Evolutionary conservation across 73 alveolate species (phyloP).

Genomic region (Uronychia binucleata): DNA sequence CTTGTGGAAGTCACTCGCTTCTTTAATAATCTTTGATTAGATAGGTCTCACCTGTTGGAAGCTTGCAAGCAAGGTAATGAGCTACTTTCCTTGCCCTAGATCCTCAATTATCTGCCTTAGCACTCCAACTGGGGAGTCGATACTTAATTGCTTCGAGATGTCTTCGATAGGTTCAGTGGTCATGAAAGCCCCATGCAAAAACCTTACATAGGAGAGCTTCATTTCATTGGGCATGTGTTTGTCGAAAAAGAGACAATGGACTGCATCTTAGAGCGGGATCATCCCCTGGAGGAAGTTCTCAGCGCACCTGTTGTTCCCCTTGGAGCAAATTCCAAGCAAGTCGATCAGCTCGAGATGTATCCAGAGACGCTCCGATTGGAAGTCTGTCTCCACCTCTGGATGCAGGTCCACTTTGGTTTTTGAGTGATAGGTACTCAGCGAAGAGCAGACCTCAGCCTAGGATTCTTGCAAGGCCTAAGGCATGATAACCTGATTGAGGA

Average conservation of each 20-base stretch:
- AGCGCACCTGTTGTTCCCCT: constrained; percentile 2
- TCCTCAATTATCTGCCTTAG: neutral
- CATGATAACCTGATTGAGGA: neutral
- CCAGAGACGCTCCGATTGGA: neutral
- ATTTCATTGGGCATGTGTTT: neutral
- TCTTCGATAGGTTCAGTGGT: neutral
- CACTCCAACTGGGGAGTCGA: neutral
- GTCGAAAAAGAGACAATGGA: neutral
- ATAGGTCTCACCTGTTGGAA: neutral
- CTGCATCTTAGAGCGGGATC: constrained; percentile 1
- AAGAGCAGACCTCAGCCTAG: neutral
- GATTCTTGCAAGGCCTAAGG: neutral
- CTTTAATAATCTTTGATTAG: neutral
- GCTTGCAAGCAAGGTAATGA: neutral
- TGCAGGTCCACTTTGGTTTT: too few relatives aligned
- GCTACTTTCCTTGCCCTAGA: neutral
- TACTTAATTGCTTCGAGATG: neutral
- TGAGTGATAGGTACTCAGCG: neutral
- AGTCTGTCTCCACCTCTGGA: neutral
- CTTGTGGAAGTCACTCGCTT: neutral
- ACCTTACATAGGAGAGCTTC: neutral
- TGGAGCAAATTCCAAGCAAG: constrained; percentile 2
- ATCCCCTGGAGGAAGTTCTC: neutral
- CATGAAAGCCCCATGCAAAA: constrained; percentile 6
- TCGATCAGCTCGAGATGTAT: constrained; percentile 2